Conservation (phyloP, 2,329 filamentous ascomycete species). For the Eutypa lata region DNA sequence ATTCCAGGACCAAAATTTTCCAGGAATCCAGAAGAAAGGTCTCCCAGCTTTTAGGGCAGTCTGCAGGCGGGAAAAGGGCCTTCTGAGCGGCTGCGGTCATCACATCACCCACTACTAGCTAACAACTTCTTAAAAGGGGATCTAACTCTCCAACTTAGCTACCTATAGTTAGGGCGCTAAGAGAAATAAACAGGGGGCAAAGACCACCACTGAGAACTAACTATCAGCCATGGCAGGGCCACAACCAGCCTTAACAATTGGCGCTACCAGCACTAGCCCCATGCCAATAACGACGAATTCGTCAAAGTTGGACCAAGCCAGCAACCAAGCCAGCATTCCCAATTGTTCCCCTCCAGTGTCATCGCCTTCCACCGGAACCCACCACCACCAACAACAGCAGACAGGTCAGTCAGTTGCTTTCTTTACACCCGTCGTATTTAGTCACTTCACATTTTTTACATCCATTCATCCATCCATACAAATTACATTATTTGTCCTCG, state of each 20-base stretch:
- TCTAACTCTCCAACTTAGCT: too few relatives aligned
- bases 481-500: not conserved
- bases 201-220: not conserved
- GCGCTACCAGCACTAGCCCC: not conserved
- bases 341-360: not conserved
- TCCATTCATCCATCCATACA: not conserved
- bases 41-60: not conserved
- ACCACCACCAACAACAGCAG: not conserved
- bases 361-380: not conserved
- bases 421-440: not conserved
- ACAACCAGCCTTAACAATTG: not conserved
- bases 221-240: not conserved
- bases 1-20: not conserved
- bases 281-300: not conserved
- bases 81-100: not conserved
- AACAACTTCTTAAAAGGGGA: too few relatives aligned
- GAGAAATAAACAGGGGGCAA: too few relatives aligned
- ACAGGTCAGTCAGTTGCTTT: not conserved
- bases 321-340: too few relatives aligned
- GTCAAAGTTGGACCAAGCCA: not conserved
- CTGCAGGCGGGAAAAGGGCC: not conserved
- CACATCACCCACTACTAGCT: not conserved
- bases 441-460: not conserved
- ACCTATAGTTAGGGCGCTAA: too few relatives aligned
- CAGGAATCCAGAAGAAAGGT: too few relatives aligned